These are phyloP conservation scores for Linum tenue DNA, from an alignment of 345 rosid genomes.

Conservation along the genomic window DNA sequence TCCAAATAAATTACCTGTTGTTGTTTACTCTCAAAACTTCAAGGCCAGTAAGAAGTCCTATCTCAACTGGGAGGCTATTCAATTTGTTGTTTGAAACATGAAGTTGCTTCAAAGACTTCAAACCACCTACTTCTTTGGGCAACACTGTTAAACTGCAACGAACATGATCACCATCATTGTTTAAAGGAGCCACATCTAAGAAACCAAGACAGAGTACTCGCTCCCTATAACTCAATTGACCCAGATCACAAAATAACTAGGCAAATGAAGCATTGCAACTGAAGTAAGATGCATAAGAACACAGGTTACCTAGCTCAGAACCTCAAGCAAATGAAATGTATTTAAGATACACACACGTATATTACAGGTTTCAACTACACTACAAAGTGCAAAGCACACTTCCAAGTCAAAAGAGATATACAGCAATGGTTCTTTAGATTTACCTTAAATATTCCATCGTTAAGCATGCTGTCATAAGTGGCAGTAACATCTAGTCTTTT, in stretches of 20 bases:
- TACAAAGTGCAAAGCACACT: too few relatives aligned
- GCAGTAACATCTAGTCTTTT: too few relatives aligned
- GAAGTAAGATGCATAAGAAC: neutral
- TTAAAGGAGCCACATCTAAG: neutral
- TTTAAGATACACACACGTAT: neutral
- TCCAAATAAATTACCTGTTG: constrained; percentile 44
- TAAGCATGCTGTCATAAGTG: too few relatives aligned
- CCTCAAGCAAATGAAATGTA: neutral
- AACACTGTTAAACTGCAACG: constrained; percentile 55
- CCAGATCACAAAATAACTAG: neutral
- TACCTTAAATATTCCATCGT: too few relatives aligned
- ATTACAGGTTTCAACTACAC: neutral
- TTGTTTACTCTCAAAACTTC: constrained; percentile 69
- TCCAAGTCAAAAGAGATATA: too few relatives aligned
- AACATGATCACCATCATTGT: neutral
- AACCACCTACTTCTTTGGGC: constrained; percentile 48
- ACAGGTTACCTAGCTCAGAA: neutral
- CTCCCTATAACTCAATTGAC: neutral
- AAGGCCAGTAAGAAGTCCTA: constrained; percentile 54
- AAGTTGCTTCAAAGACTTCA: constrained; percentile 63
- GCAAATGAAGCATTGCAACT: neutral
- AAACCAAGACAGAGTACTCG: neutral
- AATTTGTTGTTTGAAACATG: constrained; percentile 55
- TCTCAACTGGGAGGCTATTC: constrained; percentile 57
- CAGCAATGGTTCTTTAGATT: too few relatives aligned